A percentile compares a stretch with the other conserved stretches of the same genome.
phyloP scores from a whole-genome alignment of 768 basidiomycete species.

The Russula olivacea region DNA sequence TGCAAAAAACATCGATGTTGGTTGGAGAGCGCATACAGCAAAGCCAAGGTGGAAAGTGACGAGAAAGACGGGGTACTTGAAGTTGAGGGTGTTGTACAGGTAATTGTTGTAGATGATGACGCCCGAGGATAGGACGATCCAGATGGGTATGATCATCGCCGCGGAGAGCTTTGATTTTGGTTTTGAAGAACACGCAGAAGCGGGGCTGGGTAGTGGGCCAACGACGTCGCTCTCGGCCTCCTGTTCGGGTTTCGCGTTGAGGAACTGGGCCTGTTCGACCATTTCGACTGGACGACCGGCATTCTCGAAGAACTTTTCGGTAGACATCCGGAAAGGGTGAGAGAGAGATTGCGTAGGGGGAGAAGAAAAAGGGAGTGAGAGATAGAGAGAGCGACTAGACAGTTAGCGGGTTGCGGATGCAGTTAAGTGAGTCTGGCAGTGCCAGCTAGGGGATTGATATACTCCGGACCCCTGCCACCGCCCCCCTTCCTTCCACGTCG shows the following conservation, averaged over 20 bases:
- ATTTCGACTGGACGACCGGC: slow-evolving; percentile 3
- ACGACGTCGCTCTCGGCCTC: neutral
- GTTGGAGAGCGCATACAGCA: slow-evolving; percentile 41
- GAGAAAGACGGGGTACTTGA: slow-evolving; percentile 88
- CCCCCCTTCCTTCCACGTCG: neutral
- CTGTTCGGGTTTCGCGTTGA: slow-evolving; percentile 25
- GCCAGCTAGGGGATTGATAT: neutral
- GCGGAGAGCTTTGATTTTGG: slow-evolving; percentile 55
- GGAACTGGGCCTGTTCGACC: slow-evolving; percentile 7
- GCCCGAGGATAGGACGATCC: slow-evolving; percentile 83
- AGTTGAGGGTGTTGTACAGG: slow-evolving; percentile 74
- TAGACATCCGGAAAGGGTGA: neutral
- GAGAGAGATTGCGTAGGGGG: neutral
- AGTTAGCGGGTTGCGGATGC: slow-evolving; percentile 1
- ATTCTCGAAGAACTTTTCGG: slow-evolving; percentile 22
- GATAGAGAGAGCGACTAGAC: slow-evolving; percentile 4
- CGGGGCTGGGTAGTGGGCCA: slow-evolving; percentile 51
- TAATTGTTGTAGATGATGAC: slow-evolving; percentile 98
- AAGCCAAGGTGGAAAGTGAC: slow-evolving; percentile 82
- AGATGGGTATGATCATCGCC: slow-evolving; percentile 76
- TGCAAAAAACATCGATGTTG: neutral
- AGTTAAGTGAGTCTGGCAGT: no score
- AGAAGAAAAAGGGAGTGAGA: neutral
- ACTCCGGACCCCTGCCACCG: slow-evolving; percentile 14
- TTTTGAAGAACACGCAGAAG: slow-evolving; percentile 38